Conservation (phyloP, 306 rosid genomes). For the Bauhinia variegata region DNA sequence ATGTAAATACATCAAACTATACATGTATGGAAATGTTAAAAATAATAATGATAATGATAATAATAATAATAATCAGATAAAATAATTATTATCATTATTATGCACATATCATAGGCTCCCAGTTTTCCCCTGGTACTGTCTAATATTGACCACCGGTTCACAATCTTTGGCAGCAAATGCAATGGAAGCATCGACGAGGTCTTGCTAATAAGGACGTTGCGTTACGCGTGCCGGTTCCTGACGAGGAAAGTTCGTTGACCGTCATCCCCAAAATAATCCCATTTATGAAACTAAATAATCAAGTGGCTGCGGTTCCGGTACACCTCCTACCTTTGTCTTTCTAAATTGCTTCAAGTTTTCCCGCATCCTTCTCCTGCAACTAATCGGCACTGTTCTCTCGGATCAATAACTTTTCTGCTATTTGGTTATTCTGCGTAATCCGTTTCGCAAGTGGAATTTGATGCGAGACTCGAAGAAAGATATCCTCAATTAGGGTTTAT, state of each 20-base stretch:
- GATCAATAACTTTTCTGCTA: not conserved
- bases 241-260: conserved; percentile 33
- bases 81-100: no score
- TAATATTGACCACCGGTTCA: no score
- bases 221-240: not conserved
- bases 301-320: not conserved
- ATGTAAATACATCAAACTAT: no score
- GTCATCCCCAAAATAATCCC: conserved; percentile 28
- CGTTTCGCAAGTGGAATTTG: not conserved
- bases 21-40: no score
- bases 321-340: conserved; percentile 2
- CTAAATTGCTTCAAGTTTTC: conserved; percentile 7
- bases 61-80: no score
- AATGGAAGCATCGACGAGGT: conserved; percentile 40
- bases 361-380: not conserved
- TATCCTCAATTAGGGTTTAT: conserved; percentile 39
- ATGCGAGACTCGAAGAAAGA: not conserved
- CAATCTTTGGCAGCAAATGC: not conserved
- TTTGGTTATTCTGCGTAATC: not conserved
- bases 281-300: not conserved
- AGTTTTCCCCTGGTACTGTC: no score
- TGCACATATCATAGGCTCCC: no score
- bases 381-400: not conserved
- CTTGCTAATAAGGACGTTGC: not conserved
- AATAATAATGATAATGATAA: no score